Evolutionary conservation across 148 eudicot species (phyloP), one percentile per base, ranked within the genome.

Genomic region (Talinum fruticosum): DNA sequence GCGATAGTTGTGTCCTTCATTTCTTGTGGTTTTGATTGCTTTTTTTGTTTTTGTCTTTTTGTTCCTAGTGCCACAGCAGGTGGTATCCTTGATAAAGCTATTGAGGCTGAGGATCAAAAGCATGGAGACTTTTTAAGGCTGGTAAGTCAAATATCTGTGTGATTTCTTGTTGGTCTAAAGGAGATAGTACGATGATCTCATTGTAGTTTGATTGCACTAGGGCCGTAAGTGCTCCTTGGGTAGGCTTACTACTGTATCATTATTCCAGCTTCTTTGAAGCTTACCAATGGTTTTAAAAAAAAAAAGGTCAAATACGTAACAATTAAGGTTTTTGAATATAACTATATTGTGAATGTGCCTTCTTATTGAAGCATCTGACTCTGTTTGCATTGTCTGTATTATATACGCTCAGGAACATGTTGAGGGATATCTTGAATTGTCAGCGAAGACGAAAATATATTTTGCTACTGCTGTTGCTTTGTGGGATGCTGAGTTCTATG

Each of bases 401-500:
- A 35, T 77, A 61, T 69, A 45, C 44, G 74, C 66, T 37, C 82
- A 91, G 96, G 86, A 90, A 77, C 97, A 92, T 79, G 94, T 92
- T 66, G 97, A 92, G 83, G 97, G 97, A 16, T 92, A 92, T 85
- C 92, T 92, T 64, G 97, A 92, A 86, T 79, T 92, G 79, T 92
- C 97, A 44, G 91, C 91, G 37, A 92, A 92, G 85, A 92, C 97
- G 28, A 92, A 90, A 82, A 82, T 77, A 51, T 92, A 90, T 80
- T 92, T 92, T 79, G 84, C 97, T 24, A 92, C 92, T 24, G 97
- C 94, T 38, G 92, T 89, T 76, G 84, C 90, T 69, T 38, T 86
- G 80, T 92, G 97, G 97, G 97, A 92, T 85, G 97, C 97, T 0
- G 94, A 92, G 78, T 92, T 88, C 76, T 92, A 92, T 79, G 90